Evolutionary conservation across 2,329 filamentous ascomycete species (phyloP), one percentile per base, ranked within the genome.

Genomic region (Trichoderma pleuroti): DNA sequence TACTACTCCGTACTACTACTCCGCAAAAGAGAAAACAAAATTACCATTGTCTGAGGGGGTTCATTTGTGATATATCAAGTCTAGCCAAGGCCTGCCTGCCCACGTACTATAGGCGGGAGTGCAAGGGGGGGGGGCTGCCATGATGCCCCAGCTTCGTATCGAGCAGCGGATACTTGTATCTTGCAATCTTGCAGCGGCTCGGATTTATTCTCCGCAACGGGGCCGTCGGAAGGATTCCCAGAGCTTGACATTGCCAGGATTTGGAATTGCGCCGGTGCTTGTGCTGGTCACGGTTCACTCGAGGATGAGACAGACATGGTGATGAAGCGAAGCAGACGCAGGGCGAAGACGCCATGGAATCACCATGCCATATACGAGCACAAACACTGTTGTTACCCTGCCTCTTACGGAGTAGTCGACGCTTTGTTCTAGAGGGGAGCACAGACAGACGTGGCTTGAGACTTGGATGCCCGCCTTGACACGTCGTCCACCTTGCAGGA

Each of bases 141-240:
- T 32, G 34, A 46, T 57, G 34, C 52, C 52, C 52, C 34, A 30
- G 26, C 52, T 57, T 12, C 11, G 26, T 59, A 34, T 59, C 54
- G 39, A n/a, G 21, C 52, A 32, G n/a, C 26, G 26, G 64, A 26
- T n/a, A 46, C 39, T 30, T 56, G 28, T 28, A 54, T 54, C 39
- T 57, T 24, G 52, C 36, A 67, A 54, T 54, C 28, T 66, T 42
- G 52, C 52, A 67, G 52, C 52, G 54, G 52, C 64, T 59, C 34
- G 34, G 21, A 18, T 67, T 67, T 59, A 67, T 67, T 67, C 54
- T 67, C 64, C 52, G 64, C 30, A 12, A 30, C 46, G 64, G 52
- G 52, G 36, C 61, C 11, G 34, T 26, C 49, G 52, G 32, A 39
- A 21, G 36, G 36, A 59, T 67, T 24, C 26, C 21, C 12, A n/a